Conservation (phyloP, 1,284 basidiomycete genomes). For the Cutaneotrichosporon curvatum region DNA sequence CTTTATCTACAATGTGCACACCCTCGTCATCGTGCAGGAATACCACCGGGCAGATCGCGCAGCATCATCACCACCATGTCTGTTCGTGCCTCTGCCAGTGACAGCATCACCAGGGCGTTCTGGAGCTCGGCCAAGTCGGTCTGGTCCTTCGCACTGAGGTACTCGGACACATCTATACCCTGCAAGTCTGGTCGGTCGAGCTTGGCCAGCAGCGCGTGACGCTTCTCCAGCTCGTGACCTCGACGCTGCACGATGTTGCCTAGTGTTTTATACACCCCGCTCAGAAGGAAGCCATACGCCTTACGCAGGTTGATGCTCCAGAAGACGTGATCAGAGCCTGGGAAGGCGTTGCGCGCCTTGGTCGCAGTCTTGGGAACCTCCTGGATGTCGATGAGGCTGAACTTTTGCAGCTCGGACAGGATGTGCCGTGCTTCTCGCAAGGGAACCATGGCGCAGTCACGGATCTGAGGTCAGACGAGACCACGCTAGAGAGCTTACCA, state of each 20-base stretch:
- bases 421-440: constrained; percentile 77
- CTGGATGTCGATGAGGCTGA: constrained; percentile 77
- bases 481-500: constrained; percentile 51
- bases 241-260: constrained; percentile 71
- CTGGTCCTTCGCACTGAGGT: constrained; percentile 40
- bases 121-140: constrained; percentile 43
- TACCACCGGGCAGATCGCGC: constrained; percentile 57
- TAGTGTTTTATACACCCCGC: constrained; percentile 74
- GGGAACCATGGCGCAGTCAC: constrained; percentile 86
- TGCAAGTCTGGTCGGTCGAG: constrained; percentile 71
- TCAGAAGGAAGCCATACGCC: constrained; percentile 67
- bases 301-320: constrained; percentile 83
- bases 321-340: constrained; percentile 48
- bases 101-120: constrained; percentile 60
- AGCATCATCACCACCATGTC: constrained; percentile 79
- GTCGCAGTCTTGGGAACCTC: constrained; percentile 83
- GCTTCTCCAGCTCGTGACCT: constrained; percentile 61
- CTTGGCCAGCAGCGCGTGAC: constrained; percentile 65
- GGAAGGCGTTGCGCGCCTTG: constrained; percentile 56
- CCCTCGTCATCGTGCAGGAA: constrained; percentile 2
- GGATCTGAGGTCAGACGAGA: constrained; percentile 55
- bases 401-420: constrained; percentile 67
- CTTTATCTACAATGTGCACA: background rate
- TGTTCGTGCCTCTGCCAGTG: constrained; percentile 67
- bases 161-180: constrained; percentile 52